These are phyloP conservation scores for Phytophthora meadii DNA, from an alignment of 352 stramenopile species.

Conservation along the genomic window DNA sequence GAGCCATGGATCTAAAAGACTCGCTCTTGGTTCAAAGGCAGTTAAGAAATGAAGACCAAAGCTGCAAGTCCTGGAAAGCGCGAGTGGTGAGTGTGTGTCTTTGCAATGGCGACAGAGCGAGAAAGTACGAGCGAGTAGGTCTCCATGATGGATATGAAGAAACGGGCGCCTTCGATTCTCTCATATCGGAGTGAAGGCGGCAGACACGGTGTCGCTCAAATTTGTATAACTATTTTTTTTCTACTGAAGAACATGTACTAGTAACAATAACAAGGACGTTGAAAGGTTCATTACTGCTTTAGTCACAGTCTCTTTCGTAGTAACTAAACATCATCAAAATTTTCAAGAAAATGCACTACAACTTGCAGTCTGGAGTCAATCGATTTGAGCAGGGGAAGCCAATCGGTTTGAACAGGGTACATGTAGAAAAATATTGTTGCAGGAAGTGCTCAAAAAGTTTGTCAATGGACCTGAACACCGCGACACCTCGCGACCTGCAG, in stretches of 20 bases:
- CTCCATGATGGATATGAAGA: conserved; percentile 17
- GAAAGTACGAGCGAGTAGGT: conserved; percentile 66
- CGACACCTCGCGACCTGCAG: conserved; percentile 40
- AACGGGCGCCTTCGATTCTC: conserved; percentile 7
- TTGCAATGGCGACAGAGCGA: conserved; percentile 8
- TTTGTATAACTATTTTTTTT: too few species aligned
- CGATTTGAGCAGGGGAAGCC: too few species aligned
- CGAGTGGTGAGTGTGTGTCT: too few species aligned
- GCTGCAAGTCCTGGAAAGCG: background rate
- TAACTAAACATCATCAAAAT: too few species aligned
- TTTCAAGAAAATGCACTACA: too few species aligned
- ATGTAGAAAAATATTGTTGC: conserved; percentile 11
- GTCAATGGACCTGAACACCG: conserved; percentile 46
- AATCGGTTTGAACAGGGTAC: too few species aligned
- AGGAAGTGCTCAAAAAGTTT: conserved; percentile 38
- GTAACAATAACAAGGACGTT: too few species aligned
- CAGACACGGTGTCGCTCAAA: background rate
- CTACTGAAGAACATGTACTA: too few species aligned
- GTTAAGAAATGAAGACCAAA: conserved; percentile 36
- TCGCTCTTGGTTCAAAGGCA: conserved; percentile 41
- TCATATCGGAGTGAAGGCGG: conserved; percentile 15
- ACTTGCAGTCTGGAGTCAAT: too few species aligned
- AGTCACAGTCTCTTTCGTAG: too few species aligned
- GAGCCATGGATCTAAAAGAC: conserved; percentile 60
- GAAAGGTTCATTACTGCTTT: too few species aligned